Evolutionary conservation across 306 rosid genomes (phyloP).

Genomic region (Coriaria nepalensis): DNA sequence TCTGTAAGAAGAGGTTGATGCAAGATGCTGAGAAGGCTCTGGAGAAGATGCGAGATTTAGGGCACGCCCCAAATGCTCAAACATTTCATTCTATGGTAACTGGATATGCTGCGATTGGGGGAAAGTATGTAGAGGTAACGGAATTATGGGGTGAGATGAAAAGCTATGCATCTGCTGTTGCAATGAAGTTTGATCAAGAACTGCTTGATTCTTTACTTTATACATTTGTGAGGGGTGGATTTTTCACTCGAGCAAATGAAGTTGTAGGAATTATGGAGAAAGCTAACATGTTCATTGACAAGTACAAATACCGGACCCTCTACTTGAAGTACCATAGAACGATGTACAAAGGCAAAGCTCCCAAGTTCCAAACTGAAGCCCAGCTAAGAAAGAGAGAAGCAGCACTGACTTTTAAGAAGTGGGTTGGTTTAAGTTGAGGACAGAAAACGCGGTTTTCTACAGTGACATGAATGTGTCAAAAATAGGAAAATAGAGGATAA

Average conservation of each 20-base stretch:
- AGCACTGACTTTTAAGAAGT: constrained; percentile 51
- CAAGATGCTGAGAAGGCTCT: constrained; percentile 76
- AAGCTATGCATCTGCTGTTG: constrained; percentile 43
- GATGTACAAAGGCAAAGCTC: constrained; percentile 75
- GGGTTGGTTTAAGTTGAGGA: constrained; percentile 66
- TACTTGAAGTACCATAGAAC: constrained; percentile 85
- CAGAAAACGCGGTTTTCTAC: neutral
- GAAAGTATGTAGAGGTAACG: constrained; percentile 70
- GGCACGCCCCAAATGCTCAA: constrained; percentile 65
- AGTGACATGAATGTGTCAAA: neutral
- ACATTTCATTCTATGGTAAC: constrained; percentile 86
- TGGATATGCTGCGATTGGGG: constrained; percentile 79
- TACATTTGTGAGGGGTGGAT: constrained; percentile 78
- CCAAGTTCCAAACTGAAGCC: constrained; percentile 61
- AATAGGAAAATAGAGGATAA: neutral
- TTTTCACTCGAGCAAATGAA: constrained; percentile 70
- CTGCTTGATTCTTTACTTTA: constrained; percentile 81
- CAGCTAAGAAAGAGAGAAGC: constrained; percentile 72
- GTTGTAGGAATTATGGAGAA: constrained; percentile 75
- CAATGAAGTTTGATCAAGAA: constrained; percentile 86
- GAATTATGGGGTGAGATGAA: constrained; percentile 94
- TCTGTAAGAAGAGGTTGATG: constrained; percentile 70
- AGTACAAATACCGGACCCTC: constrained; percentile 69
- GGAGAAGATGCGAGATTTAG: constrained; percentile 76
- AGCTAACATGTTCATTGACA: constrained; percentile 63